Evolutionary conservation across 768 basidiomycete genomes (phyloP), one percentile per base, ranked within the genome.

Genomic region (Austroboletus eburneus): DNA sequence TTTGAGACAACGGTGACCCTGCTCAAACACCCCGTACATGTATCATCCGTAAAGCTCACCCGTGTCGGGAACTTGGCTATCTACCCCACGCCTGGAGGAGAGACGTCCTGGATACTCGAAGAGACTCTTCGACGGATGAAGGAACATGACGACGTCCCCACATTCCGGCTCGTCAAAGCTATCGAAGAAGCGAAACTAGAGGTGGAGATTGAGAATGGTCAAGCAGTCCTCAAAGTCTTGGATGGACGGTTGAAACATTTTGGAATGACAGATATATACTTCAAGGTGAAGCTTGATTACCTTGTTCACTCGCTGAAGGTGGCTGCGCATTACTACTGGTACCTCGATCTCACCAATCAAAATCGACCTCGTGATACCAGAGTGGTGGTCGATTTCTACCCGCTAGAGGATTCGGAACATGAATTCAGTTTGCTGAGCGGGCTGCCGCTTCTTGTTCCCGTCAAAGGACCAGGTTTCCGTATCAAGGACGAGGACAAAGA

Each of bases 241-340:
- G 46, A 52, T 42, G 30, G 9, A 24, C 40, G 41, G 34, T 27
- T 25, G 21, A 41, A 45, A 30, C 25, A 14, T n/a, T 25, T 50
- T 10, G 49, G 48, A 35, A 10, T 49, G 32, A 34, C 16, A 14
- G 27, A 27, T 27, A 5, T 27, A 27, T 27, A 5, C 27, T 27
- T 27, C 27, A 27, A 27, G 7, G 12, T 27, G 5, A 27, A 5
- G 5, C 27, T 27, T 12, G 27, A 27, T 27, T 12, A 12, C 27
- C 27, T 27, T 12, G 27, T 27, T 6, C 27, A 27, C 12, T 5
- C 27, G 5, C 34, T 59, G 34, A 18, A 24, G 6, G 46, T 52
- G 17, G 58, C 59, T 3, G 39, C 58, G 4, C 56, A 49, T 20
- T 60, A 45, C 25, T 50, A 50, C 25, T 61, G 59, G 59, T 55